phyloP scores from a whole-genome alignment of 495 filamentous ascomycete genomes.

The Polyplosphaeria fusca region DNA sequence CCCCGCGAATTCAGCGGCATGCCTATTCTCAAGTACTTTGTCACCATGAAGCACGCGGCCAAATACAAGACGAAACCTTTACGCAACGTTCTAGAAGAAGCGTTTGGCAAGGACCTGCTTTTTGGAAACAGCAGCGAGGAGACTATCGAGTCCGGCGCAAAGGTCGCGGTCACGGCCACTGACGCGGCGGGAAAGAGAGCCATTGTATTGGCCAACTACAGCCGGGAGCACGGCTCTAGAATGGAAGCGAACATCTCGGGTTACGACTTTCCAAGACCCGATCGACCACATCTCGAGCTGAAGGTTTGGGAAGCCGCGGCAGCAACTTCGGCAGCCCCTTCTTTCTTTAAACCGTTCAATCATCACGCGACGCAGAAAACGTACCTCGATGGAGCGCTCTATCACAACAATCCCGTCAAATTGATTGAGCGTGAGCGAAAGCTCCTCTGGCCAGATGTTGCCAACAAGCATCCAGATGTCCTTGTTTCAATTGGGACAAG shows the following conservation, averaged over 20 bases:
- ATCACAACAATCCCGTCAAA: constrained; percentile 48
- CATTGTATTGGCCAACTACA: constrained; percentile 54
- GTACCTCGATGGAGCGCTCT: constrained; percentile 49
- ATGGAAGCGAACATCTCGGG: constrained; percentile 4
- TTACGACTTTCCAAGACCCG: constrained; percentile 48
- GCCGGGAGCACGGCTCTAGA: constrained; percentile 30
- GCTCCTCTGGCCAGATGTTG: constrained; percentile 49
- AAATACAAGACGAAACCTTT: constrained; percentile 8
- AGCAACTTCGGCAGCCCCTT: constrained; percentile 47
- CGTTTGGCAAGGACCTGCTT: constrained; percentile 17
- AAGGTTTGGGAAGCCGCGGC: constrained; percentile 53
- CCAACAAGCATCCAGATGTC: constrained; percentile 44
- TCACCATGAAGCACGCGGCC: constrained; percentile 23
- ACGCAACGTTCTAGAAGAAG: not conserved
- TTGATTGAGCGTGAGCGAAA: constrained; percentile 49
- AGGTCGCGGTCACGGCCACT: constrained; percentile 51
- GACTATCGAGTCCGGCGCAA: constrained; percentile 31
- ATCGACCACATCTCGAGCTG: constrained; percentile 44
- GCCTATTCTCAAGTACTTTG: constrained; percentile 39
- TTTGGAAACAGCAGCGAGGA: constrained; percentile 43
- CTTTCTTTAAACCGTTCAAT: constrained; percentile 48
- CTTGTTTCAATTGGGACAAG: constrained; percentile 50
- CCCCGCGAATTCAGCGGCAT: constrained; percentile 42
- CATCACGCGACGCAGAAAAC: constrained; percentile 40
- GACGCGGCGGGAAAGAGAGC: constrained; percentile 39